Conservation (phyloP, 2,329 filamentous ascomycete species). For the Microsporum audouinii region DNA sequence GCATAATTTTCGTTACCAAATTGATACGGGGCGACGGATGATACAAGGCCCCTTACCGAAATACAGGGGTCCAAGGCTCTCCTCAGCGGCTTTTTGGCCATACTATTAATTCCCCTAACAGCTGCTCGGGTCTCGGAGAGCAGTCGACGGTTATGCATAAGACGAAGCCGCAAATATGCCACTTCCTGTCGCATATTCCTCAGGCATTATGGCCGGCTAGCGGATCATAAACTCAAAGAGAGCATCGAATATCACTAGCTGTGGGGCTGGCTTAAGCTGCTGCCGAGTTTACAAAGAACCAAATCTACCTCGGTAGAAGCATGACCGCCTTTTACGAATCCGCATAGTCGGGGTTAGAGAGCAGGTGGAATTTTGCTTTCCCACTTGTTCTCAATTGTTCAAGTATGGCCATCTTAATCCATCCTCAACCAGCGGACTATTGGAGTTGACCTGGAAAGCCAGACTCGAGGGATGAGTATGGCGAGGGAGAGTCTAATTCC, state of each 20-base stretch:
- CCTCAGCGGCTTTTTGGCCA: too few relatives aligned
- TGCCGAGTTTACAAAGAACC: background rate
- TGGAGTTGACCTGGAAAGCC: background rate
- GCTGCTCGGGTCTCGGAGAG: too few relatives aligned
- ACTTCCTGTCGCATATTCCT: background rate
- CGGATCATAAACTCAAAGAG: background rate
- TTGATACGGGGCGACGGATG: too few relatives aligned
- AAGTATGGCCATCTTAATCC: background rate
- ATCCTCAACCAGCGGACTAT: background rate
- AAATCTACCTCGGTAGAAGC: background rate
- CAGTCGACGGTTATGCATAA: too few relatives aligned
- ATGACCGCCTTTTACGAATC: background rate
- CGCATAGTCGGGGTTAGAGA: background rate
- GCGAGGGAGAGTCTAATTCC: slow-evolving; percentile 24
- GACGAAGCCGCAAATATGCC: background rate
- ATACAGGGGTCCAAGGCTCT: too few relatives aligned
- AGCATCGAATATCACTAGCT: background rate
- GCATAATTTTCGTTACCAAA: too few relatives aligned
- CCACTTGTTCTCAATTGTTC: background rate
- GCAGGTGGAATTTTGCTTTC: background rate
- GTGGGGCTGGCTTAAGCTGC: background rate
- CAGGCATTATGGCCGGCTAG: background rate
- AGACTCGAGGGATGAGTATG: background rate
- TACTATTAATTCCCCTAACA: too few relatives aligned
- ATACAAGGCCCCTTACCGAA: too few relatives aligned